Conservation (phyloP, 345 rosid genomes). For the Moricandia moricandioides region DNA sequence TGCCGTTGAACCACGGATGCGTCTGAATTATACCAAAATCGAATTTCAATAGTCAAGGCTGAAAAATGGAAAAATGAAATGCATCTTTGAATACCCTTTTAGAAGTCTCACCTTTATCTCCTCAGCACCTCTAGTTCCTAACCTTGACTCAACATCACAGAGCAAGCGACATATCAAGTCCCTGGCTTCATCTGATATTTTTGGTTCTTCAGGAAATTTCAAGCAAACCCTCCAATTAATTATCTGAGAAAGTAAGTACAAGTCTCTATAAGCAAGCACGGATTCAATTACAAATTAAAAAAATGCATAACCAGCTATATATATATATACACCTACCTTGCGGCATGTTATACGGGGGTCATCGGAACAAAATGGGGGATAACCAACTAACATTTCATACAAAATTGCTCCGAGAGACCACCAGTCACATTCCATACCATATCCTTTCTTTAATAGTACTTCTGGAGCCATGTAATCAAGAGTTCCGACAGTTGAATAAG, state of each 20-base stretch:
- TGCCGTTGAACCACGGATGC: conserved; percentile 76
- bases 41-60: not conserved
- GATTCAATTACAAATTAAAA: conserved; percentile 4
- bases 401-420: conserved; percentile 98
- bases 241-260: conserved; percentile 52
- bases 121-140: conserved; percentile 88
- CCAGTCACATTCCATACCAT: conserved; percentile 99
- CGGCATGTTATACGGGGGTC: conserved; percentile 94
- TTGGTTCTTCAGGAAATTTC: conserved; percentile 92
- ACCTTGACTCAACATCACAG: conserved; percentile 85
- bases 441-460: conserved; percentile 90
- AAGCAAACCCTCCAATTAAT: conserved; percentile 91
- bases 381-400: conserved; percentile 96
- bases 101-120: conserved; percentile 71
- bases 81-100: not conserved
- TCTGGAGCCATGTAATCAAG: conserved; percentile 99
- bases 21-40: conserved; percentile 44
- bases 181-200: conserved; percentile 77
- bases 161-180: conserved; percentile 86
- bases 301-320: conserved; percentile 24
- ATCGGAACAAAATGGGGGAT: conserved; percentile 97
- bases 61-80: not conserved
- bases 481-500: conserved; percentile 97
- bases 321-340: conserved; percentile 54
- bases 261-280: conserved; percentile 26